phyloP scores from a whole-genome alignment of 2,329 filamentous ascomycete genomes.

The Blumeriella jaapii region DNA sequence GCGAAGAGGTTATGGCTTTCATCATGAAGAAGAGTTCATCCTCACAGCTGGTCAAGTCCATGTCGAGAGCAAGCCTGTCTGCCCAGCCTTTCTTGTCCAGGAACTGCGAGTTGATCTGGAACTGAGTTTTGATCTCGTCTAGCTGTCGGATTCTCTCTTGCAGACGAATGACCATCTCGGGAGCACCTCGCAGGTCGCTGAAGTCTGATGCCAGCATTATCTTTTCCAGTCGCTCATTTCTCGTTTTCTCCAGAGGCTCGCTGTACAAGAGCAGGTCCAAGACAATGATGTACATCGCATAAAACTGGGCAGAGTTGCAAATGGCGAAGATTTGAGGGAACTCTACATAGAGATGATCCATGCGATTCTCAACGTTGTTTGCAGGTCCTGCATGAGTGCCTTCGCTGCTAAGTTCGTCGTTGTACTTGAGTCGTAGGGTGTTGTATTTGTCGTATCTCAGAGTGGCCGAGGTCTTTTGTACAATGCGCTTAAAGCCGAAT shows the following conservation, averaged over 20 bases:
- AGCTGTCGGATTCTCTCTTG: constrained; percentile 89
- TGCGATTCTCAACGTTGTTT: constrained; percentile 60
- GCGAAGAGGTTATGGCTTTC: constrained; percentile 97
- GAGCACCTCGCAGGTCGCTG: constrained; percentile 86
- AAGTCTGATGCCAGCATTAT: constrained; percentile 99
- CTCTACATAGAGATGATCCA: constrained; percentile 94
- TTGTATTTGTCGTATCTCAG: constrained; percentile 98
- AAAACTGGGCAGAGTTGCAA: constrained; percentile 96
- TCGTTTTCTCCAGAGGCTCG: constrained; percentile 93
- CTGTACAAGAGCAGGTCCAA: constrained; percentile 91
- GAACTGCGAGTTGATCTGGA: constrained; percentile 81
- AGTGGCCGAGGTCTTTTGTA: constrained; percentile 91
- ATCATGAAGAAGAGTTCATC: constrained; percentile 99
- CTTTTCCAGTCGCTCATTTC: constrained; percentile 88
- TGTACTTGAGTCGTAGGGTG: constrained; percentile 89
- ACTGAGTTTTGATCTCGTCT: constrained; percentile 92
- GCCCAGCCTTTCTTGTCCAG: constrained; percentile 87
- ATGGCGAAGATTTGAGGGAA: constrained; percentile 91
- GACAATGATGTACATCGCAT: constrained; percentile 95
- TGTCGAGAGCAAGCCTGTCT: constrained; percentile 78
- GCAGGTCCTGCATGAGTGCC: constrained; percentile 40
- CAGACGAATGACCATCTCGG: constrained; percentile 81
- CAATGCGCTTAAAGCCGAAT: constrained; percentile 94
- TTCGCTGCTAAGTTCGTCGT: constrained; percentile 66
- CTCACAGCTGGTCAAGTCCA: constrained; percentile 78